Evolutionary conservation across 192 early-diverging fungal genomes (phyloP).

Genomic region (Paraglomus brasilianum): DNA sequence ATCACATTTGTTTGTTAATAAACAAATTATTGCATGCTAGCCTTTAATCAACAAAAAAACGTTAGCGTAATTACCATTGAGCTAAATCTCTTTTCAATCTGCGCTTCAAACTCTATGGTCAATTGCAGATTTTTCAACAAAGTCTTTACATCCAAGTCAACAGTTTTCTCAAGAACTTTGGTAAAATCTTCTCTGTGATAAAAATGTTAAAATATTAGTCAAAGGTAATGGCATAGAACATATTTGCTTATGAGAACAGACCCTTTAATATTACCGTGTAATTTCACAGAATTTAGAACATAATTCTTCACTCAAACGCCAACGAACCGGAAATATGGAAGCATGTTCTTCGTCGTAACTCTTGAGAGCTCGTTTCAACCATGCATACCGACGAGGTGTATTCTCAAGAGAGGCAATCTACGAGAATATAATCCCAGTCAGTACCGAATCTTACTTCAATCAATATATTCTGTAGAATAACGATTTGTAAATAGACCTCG

Average conservation of each 20-base stretch:
- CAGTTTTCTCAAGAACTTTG: constrained; percentile 59
- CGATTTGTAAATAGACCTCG: not conserved
- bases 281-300: constrained; percentile 79
- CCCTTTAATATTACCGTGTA: constrained; percentile 59
- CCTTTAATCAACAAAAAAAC: not conserved
- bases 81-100: constrained; percentile 73
- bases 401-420: constrained; percentile 83
- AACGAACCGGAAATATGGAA: constrained; percentile 72
- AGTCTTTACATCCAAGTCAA: constrained; percentile 63
- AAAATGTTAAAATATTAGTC: constrained; percentile 1
- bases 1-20: too few relatives aligned
- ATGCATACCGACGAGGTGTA: constrained; percentile 86
- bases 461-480: constrained; percentile 1
- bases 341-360: constrained; percentile 89
- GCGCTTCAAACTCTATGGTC: constrained; percentile 89
- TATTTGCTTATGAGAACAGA: not conserved
- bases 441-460: constrained; percentile 27
- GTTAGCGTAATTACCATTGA: constrained; percentile 39
- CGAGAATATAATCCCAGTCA: not conserved
- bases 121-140: constrained; percentile 75
- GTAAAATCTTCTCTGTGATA: constrained; percentile 61
- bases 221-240: not conserved
- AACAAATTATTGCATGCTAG: too few relatives aligned
- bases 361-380: constrained; percentile 87
- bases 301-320: constrained; percentile 73